phyloP scores from a whole-genome alignment of 768 basidiomycete species.

The Mrakia gelida region DNA sequence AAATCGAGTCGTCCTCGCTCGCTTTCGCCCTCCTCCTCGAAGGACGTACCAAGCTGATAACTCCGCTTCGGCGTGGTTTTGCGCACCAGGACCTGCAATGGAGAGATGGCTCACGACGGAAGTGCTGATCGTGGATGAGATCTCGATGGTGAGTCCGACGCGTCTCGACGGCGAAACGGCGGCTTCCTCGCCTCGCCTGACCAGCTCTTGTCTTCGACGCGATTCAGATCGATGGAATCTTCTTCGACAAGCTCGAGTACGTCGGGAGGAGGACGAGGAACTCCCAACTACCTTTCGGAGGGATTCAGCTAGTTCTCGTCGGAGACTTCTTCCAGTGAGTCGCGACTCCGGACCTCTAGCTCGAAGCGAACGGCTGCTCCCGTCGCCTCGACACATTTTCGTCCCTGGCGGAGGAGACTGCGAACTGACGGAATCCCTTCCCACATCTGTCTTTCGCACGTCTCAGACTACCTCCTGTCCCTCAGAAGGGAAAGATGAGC shows the following conservation, averaged over 20 bases:
- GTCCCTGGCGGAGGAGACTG: too few relatives aligned
- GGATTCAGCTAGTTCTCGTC: conserved; percentile 23
- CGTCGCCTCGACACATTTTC: too few relatives aligned
- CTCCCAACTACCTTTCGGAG: conserved; percentile 18
- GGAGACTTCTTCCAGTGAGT: conserved; percentile 29
- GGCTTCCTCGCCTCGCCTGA: too few relatives aligned
- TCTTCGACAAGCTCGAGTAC: conserved; percentile 25
- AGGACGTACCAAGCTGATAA: not conserved
- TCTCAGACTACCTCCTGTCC: conserved; percentile 18
- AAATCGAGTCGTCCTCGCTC: not conserved
- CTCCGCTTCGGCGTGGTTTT: not conserved
- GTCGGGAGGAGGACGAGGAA: not conserved
- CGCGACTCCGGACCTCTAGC: too few relatives aligned
- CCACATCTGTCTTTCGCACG: too few relatives aligned
- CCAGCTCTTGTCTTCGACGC: too few relatives aligned
- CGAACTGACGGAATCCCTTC: too few relatives aligned
- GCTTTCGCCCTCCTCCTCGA: not conserved
- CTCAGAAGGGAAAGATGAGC: not conserved
- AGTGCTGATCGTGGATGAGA: conserved; percentile 28
- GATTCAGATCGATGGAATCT: conserved; percentile 19
- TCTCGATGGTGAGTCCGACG: conserved; percentile 16
- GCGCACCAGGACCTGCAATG: not conserved
- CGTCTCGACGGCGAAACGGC: not conserved
- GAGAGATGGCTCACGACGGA: conserved; percentile 7
- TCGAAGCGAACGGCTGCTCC: too few relatives aligned